Conservation (phyloP, 805 yeast species). For the Starmerella sirachaensis region DNA sequence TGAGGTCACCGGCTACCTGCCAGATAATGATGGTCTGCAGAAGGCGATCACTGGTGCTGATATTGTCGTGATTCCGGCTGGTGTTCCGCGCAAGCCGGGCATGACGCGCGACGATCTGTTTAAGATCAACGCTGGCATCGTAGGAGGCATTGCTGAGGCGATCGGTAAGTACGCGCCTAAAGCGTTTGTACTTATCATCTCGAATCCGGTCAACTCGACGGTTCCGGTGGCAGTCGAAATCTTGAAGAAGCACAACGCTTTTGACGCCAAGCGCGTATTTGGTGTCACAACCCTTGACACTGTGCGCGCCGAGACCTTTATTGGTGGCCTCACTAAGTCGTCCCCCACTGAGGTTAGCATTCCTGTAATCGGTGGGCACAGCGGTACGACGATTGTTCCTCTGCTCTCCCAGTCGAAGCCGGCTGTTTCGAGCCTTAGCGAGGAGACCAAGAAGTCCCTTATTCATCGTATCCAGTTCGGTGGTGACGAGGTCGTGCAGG, state of each 20-base stretch:
- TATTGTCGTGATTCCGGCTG: conserved; percentile 82
- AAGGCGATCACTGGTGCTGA: conserved; percentile 69
- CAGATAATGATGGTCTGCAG: conserved; percentile 49
- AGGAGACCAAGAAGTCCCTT: conserved; percentile 39
- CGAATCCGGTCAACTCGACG: conserved; percentile 89
- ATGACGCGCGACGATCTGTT: conserved; percentile 87
- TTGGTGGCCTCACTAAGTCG: conserved; percentile 41
- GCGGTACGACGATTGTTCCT: conserved; percentile 91
- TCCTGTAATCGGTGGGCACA: conserved; percentile 87
- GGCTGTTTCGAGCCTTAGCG: conserved; percentile 29
- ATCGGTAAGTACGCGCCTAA: conserved; percentile 60
- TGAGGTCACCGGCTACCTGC: conserved; percentile 46
- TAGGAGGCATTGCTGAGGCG: conserved; percentile 59
- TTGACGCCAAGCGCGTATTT: conserved; percentile 59
- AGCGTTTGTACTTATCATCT: conserved; percentile 69
- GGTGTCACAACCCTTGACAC: conserved; percentile 86
- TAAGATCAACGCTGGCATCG: conserved; percentile 72
- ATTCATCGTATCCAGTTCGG: conserved; percentile 88
- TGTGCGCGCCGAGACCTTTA: conserved; percentile 76
- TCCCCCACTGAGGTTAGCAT: conserved; percentile 41
- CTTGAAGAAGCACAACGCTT: conserved; percentile 52
- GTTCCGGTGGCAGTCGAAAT: conserved; percentile 82
- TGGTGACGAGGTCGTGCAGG: conserved; percentile 94
- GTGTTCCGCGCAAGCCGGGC: conserved; percentile 88
- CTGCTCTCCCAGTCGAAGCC: conserved; percentile 42